Conservation (phyloP, 108 stramenopile genomes). For the Cyclostephanos invisitatus region DNA sequence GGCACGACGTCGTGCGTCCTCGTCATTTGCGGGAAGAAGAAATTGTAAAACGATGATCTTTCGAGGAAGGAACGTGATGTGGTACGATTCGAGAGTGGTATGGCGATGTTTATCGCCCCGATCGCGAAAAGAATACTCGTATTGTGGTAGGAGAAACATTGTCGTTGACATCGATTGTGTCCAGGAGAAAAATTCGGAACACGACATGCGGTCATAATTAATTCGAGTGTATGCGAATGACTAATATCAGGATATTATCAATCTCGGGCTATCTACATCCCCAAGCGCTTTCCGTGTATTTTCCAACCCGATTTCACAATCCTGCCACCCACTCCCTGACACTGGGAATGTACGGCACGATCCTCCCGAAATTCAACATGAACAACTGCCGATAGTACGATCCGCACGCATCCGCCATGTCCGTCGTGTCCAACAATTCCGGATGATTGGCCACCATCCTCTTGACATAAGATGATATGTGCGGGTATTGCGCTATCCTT, state of each 20-base stretch:
- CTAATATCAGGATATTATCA: background rate
- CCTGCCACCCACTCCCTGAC: constrained; percentile 42
- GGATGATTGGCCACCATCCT: constrained; percentile 47
- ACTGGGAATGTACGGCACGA: constrained; percentile 64
- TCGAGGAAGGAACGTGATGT: too few relatives aligned
- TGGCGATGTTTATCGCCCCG: background rate
- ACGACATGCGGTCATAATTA: background rate
- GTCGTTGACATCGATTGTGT: background rate
- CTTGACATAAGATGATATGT: constrained; percentile 49
- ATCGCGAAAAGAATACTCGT: background rate
- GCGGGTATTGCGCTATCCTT: constrained; percentile 45
- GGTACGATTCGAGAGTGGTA: background rate
- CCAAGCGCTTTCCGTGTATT: background rate
- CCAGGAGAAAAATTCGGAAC: background rate
- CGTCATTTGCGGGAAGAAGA: constrained; percentile 33
- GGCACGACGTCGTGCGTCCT: constrained; percentile 27
- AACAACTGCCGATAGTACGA: constrained; percentile 82
- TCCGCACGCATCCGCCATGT: constrained; percentile 68
- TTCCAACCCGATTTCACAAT: constrained; percentile 6
- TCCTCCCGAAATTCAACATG: constrained; percentile 77
- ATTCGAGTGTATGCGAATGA: background rate
- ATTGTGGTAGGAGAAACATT: too few relatives aligned
- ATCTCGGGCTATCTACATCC: background rate
- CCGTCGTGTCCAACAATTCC: constrained; percentile 60
- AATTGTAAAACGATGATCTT: constrained; percentile 6